Conservation (phyloP, 1,284 basidiomycete genomes). For the Salmacisia buchloeana region DNA sequence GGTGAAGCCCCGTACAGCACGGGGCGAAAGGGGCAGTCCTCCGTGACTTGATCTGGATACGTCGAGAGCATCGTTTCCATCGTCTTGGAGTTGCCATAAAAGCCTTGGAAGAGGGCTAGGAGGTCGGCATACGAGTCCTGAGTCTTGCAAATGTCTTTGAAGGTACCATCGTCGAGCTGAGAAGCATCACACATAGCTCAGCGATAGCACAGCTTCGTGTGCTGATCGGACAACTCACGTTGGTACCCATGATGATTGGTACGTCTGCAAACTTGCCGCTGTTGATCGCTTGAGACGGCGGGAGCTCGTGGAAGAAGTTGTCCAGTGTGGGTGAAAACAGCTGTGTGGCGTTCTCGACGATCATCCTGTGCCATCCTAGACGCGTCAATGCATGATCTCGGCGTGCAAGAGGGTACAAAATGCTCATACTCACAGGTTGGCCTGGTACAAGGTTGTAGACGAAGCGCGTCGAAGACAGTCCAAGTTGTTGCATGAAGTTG, state of each 20-base stretch:
- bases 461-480: background rate
- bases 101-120: background rate
- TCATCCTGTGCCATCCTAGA: background rate
- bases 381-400: background rate
- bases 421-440: background rate
- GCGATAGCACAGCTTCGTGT: background rate
- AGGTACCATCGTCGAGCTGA: conserved; percentile 4
- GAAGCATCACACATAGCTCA: too few relatives aligned
- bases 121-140: background rate
- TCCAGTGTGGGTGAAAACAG: background rate
- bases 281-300: background rate
- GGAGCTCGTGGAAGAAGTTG: background rate
- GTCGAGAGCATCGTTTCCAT: background rate
- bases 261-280: background rate
- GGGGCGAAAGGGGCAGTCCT: conserved; percentile 2
- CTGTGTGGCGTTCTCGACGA: background rate
- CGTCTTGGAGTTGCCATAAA: background rate
- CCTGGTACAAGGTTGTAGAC: background rate
- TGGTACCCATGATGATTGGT: background rate
- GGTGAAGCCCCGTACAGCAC: background rate
- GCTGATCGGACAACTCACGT: background rate
- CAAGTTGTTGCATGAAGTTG: background rate
- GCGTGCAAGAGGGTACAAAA: background rate
- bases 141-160: background rate
- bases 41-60: background rate